Percentiles rank a stretch among this genome's conserved stretches.
phyloP scores from a whole-genome alignment of 2,329 filamentous ascomycete genomes.

The Sporothrix schenckii region DNA sequence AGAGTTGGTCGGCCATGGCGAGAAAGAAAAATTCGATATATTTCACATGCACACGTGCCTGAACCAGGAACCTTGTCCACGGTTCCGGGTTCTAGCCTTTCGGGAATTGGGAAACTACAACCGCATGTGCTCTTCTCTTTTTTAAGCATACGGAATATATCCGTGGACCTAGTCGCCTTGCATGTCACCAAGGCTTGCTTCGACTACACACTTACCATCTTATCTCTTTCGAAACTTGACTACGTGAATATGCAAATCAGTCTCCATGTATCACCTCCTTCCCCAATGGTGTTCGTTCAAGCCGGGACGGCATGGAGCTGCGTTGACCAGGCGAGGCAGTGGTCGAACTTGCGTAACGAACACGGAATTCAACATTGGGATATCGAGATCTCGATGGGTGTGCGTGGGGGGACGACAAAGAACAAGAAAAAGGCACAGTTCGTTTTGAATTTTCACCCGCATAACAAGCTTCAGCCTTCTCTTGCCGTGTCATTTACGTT shows the following conservation, averaged over 20 bases:
- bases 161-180: neutral
- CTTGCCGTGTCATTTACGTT: neutral
- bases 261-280: neutral
- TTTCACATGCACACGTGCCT: neutral
- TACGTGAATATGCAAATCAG: neutral
- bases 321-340: neutral
- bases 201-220: too few species aligned
- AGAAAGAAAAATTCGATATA: neutral
- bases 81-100: conserved; percentile 12
- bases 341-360: neutral
- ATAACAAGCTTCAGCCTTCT: neutral
- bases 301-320: neutral
- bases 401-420: neutral
- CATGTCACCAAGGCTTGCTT: neutral
- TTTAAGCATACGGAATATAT: neutral
- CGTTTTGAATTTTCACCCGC: neutral
- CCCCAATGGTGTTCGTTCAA: neutral
- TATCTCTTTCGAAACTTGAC: conserved; percentile 1
- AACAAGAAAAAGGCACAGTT: too few species aligned
- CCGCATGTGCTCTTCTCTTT: too few species aligned
- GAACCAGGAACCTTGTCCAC: neutral
- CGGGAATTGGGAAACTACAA: neutral
- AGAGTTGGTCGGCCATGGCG: neutral
- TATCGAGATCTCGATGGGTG: neutral
- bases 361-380: neutral